These are phyloP conservation scores for Pinus albicaulis DNA, from an alignment of 75 land plant species.

Conservation along the genomic window DNA sequence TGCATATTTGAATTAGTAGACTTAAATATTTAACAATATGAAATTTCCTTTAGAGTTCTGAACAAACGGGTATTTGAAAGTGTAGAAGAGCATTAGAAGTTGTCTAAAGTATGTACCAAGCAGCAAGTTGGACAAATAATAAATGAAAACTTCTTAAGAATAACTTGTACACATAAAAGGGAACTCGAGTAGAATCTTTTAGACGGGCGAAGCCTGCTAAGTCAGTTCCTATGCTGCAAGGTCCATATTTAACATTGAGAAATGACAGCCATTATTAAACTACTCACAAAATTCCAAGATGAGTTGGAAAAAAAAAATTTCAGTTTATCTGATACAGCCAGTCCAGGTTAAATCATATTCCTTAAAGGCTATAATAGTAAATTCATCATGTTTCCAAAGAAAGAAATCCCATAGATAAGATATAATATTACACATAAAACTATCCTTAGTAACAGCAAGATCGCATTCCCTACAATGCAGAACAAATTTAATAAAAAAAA, in stretches of 20 bases:
- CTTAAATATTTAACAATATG: no score
- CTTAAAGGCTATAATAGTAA: no score
- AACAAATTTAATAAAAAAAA: not conserved
- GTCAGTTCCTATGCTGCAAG: constrained; percentile 1
- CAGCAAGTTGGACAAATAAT: not conserved
- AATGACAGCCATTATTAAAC: no score
- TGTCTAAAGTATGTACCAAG: not conserved
- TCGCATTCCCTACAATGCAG: not conserved
- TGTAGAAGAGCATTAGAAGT: not conserved
- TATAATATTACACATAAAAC: not conserved
- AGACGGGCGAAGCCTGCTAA: not conserved
- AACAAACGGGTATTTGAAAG: not conserved
- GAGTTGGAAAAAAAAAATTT: no score
- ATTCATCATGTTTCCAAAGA: not conserved
- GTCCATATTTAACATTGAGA: no score
- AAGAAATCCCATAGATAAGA: not conserved
- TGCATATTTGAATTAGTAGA: no score
- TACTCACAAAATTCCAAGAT: no score
- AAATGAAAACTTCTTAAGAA: not conserved
- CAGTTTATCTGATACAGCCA: no score
- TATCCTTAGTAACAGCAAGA: not conserved
- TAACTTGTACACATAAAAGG: not conserved
- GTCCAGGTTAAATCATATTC: no score
- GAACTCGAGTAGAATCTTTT: not conserved
- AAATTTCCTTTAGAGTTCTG: no score